These are phyloP conservation scores for Rhodocollybia butyracea DNA, from an alignment of 768 basidiomycete genomes.

Conservation along the genomic window DNA sequence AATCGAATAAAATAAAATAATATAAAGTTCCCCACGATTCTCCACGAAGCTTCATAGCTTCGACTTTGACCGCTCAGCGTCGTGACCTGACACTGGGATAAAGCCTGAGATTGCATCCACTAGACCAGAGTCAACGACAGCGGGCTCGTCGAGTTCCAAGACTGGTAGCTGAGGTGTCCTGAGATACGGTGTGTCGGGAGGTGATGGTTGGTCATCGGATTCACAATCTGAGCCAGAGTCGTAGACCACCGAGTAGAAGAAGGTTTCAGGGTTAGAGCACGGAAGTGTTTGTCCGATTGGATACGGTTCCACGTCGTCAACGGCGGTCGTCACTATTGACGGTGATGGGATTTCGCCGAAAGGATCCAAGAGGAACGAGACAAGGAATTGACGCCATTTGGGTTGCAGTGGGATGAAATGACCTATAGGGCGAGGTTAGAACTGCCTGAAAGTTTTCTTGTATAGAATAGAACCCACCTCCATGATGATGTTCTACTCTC, in stretches of 20 bases:
- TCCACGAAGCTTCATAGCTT: neutral
- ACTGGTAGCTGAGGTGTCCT: constrained; percentile 1
- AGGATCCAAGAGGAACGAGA: neutral
- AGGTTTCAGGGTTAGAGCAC: neutral
- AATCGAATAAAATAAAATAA: too few relatives aligned
- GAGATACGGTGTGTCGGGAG: constrained; percentile 2
- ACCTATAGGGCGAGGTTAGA: neutral
- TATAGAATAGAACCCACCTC: neutral
- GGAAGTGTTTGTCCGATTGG: neutral
- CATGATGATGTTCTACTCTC: constrained; percentile 1
- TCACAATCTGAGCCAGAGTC: neutral
- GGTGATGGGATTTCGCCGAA: neutral
- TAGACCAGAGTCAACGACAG: neutral
- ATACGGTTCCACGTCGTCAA: neutral
- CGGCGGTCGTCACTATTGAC: neutral
- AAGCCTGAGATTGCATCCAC: neutral
- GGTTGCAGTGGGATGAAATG: constrained; percentile 5
- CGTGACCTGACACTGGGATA: neutral
- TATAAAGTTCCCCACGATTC: too few relatives aligned
- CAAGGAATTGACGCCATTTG: constrained; percentile 2
- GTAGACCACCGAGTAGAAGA: neutral
- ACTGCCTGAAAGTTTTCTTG: neutral
- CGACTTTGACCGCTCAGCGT: neutral
- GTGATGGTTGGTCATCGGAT: neutral
- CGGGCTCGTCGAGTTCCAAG: neutral